Base-by-base conservation (phyloP, 768 basidiomycete genomes). In the Trametes meyenii region DNA sequence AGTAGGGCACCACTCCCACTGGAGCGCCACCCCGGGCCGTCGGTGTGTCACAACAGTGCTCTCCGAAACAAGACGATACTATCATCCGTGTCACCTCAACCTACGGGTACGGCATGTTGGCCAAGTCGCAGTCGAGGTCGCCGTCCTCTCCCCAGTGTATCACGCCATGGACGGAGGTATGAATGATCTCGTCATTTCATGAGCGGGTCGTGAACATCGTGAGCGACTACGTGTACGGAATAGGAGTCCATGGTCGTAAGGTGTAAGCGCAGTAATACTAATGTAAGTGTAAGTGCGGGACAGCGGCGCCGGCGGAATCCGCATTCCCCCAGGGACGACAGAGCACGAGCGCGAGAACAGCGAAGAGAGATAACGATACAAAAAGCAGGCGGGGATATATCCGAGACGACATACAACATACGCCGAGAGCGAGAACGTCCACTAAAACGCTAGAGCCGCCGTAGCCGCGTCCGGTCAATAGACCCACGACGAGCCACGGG, bases 311-410 rank as follows among this genome's bases (percentile, higher is more conserved):
- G 23, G 45, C 43, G 19, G 33, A 24, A 14, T 45, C 50, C 50
- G 51, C 24, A 33, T 52, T 52, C 51, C 55, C 13, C 45, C 48
- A 50, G 60, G 60, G 54, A 50, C 50, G 35, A 38, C 24, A 50
- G n/a, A 54, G 43, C 52, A n/a, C 48, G 52, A 63, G 17, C 43
- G 50, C 59, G 38, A 35, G 43, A 39, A 33, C 45, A 48, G 38
- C 42, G 55, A 40, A n/a, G 57, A 58, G 33, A 17, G 44, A 54
- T 63, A 63, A 63, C 56, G 62, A 63, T 63, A 63, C 62, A 63
- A 14, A 52, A 29, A 58, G 39, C 57, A 42, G 35, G 33, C 23
- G 26, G 17, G 16, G 5, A 35, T n/a, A 29, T 36, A 13, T 13
- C 24, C 29, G 29, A 40, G 45, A 21, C 29, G 35, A 45, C 39